Evolutionary conservation across 345 rosid genomes (phyloP).

Genomic region (Psidium friedrichsthalianum): DNA sequence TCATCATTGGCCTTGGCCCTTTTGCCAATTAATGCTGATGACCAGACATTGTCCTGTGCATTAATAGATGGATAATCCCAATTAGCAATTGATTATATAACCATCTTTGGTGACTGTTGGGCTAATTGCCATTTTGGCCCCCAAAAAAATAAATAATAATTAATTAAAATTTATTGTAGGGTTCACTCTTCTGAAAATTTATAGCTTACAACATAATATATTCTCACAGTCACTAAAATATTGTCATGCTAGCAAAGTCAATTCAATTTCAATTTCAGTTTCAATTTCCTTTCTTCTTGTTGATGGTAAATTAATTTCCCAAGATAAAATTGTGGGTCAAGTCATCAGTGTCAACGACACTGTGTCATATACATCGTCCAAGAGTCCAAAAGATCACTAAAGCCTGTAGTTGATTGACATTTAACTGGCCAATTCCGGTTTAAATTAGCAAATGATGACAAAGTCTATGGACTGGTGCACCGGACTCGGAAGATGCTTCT

Average conservation of each 20-base stretch:
- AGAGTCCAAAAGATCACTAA: not conserved
- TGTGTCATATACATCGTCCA: not conserved
- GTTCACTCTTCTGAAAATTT: no score
- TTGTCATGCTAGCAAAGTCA: no score
- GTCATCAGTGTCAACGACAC: no score
- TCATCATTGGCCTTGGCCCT: not conserved
- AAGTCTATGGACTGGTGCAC: not conserved
- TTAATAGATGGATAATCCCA: not conserved
- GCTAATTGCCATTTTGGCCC: no score
- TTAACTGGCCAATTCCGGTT: not conserved
- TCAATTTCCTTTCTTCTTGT: not conserved
- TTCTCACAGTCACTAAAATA: no score
- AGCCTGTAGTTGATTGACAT: not conserved
- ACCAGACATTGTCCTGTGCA: not conserved
- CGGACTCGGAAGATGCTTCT: not conserved
- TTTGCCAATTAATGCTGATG: not conserved
- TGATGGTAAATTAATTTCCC: not conserved
- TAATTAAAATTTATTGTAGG: no score
- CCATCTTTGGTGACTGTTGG: no score
- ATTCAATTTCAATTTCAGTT: no score
- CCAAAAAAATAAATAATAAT: no score
- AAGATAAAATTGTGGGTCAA: not conserved
- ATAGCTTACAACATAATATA: no score
- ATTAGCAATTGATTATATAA: no score
- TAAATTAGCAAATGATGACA: not conserved